These are phyloP conservation scores for Apiotrichum mycotoxinovorans DNA, from an alignment of 1,284 basidiomycete species.

Conservation along the genomic window DNA sequence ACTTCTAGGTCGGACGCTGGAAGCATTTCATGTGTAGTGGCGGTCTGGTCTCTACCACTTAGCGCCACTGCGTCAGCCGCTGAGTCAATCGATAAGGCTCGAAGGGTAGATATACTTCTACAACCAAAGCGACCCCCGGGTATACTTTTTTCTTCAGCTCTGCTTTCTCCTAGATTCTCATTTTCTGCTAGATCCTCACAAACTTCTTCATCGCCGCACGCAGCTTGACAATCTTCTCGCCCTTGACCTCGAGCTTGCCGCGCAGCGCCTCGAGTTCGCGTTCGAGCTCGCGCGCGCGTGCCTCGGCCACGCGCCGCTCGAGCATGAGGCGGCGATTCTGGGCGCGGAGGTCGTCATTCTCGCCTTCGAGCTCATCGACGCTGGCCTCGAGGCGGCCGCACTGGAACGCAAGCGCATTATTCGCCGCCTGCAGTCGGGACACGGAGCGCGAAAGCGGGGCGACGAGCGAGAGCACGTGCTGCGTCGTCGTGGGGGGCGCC, in stretches of 20 bases:
- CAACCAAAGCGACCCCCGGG: too few relatives aligned
- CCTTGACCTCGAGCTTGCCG: neutral
- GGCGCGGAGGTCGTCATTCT: conserved; percentile 4
- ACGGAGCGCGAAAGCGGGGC: neutral
- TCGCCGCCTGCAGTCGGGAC: neutral
- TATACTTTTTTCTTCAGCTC: neutral
- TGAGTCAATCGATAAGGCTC: too few relatives aligned
- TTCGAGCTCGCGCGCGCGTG: neutral
- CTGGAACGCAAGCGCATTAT: neutral
- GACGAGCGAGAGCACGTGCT: neutral
- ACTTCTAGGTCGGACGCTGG: too few relatives aligned
- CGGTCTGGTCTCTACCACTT: too few relatives aligned
- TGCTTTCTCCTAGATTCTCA: neutral
- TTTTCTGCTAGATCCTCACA: neutral
- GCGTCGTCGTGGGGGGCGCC: neutral
- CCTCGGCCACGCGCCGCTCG: neutral
- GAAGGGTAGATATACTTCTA: too few relatives aligned
- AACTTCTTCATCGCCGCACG: neutral
- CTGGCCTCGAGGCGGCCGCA: neutral
- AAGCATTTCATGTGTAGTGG: too few relatives aligned
- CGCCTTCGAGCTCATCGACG: neutral
- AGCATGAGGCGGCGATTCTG: conserved; percentile 9
- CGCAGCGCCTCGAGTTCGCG: neutral
- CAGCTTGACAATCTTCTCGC: neutral
- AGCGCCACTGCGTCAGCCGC: too few relatives aligned